These are phyloP conservation scores for Aspergillus pseudotamarii DNA, from an alignment of 2,329 filamentous ascomycete genomes.

Conservation along the genomic window DNA sequence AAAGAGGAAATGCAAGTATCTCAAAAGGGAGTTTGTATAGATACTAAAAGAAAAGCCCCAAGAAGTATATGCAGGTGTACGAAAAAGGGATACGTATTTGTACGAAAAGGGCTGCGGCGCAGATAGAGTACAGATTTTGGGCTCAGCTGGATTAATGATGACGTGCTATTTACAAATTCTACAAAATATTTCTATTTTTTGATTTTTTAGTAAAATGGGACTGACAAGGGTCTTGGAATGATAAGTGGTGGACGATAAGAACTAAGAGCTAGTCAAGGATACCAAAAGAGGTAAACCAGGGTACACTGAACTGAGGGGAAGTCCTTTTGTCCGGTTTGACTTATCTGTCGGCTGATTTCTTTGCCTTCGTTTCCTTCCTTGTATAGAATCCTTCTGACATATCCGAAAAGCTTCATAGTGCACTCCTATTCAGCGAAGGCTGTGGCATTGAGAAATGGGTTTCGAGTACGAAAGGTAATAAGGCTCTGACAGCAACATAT, in stretches of 20 bases:
- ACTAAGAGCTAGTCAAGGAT: not conserved
- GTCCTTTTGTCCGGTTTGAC: not conserved
- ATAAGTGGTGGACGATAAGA: not conserved
- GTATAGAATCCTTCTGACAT: not conserved
- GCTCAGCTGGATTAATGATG: not conserved
- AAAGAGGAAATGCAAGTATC: not conserved
- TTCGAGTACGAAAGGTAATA: not conserved
- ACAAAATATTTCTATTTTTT: not conserved
- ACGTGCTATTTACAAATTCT: not conserved
- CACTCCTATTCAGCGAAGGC: not conserved
- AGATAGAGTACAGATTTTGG: not conserved
- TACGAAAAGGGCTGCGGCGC: not conserved
- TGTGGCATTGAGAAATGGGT: not conserved
- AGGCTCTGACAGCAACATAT: too few relatives aligned
- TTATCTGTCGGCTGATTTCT: not conserved
- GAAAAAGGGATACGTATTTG: not conserved
- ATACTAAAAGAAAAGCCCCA: not conserved
- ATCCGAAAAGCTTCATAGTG: not conserved
- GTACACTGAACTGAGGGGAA: not conserved
- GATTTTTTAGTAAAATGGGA: not conserved
- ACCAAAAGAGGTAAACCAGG: not conserved
- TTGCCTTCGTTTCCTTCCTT: not conserved
- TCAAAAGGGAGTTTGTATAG: not conserved
- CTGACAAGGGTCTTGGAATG: not conserved
- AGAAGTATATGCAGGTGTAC: not conserved